These are phyloP conservation scores for Phytomonas sp. DNA, from an alignment of 208 protist species.

Conservation along the genomic window DNA sequence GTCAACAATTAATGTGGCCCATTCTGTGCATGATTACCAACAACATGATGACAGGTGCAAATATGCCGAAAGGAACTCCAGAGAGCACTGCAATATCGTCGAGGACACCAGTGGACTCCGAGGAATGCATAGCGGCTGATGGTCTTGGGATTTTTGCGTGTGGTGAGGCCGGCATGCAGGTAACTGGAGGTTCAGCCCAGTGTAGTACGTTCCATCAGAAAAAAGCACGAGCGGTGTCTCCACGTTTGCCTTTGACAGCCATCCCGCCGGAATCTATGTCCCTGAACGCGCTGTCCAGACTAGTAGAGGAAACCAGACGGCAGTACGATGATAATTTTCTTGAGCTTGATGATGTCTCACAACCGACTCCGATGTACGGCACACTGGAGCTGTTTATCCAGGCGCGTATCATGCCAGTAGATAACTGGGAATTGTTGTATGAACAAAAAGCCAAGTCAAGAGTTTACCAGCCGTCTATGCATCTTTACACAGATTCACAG, in stretches of 20 bases:
- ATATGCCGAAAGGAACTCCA: not conserved
- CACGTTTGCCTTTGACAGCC: slow-evolving; percentile 14
- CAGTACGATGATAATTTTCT: not conserved
- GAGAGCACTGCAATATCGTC: not conserved
- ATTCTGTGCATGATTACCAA: slow-evolving; percentile 51
- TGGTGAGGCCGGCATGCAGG: not conserved
- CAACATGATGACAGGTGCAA: slow-evolving; percentile 15
- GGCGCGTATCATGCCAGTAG: slow-evolving; percentile 62
- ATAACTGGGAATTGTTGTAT: slow-evolving; percentile 55
- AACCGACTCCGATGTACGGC: slow-evolving; percentile 26
- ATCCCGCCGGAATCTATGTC: slow-evolving; percentile 24
- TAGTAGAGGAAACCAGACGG: slow-evolving; percentile 5
- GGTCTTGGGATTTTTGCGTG: not conserved
- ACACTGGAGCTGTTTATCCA: slow-evolving; percentile 71
- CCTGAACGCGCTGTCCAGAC: not conserved
- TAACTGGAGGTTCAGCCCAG: slow-evolving; percentile 16
- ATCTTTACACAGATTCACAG: not conserved
- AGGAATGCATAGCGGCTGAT: not conserved
- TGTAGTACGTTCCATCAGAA: not conserved
- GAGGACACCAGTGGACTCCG: not conserved
- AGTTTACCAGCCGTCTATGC: slow-evolving; percentile 18
- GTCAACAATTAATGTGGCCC: slow-evolving; percentile 61
- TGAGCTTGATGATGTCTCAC: slow-evolving; percentile 8
- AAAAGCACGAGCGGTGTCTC: not conserved
- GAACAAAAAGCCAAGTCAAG: slow-evolving; percentile 26